Evolutionary conservation across 192 early-diverging fungal species (phyloP).

Genomic region (Piromyces finnis): DNA sequence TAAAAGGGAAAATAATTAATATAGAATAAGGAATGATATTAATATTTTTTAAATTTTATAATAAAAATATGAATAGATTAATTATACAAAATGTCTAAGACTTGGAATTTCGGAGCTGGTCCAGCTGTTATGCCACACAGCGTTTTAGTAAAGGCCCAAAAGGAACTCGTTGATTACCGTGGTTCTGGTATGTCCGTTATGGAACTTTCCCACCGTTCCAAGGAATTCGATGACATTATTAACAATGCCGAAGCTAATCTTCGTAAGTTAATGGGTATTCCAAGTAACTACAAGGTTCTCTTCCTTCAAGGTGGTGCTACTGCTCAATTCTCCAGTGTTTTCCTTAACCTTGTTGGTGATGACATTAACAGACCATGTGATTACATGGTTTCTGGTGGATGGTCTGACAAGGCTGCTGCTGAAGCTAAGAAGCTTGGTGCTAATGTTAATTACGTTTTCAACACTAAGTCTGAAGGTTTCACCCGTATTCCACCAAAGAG

Average conservation of each 20-base stretch:
- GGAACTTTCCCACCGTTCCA: conserved; percentile 89
- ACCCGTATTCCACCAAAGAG: conserved; percentile 26
- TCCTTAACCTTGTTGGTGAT: conserved; percentile 71
- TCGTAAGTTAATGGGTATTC: conserved; percentile 53
- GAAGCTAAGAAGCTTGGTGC: conserved; percentile 73
- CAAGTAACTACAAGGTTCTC: conserved; percentile 68
- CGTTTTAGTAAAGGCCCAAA: conserved; percentile 70
- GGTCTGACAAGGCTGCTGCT: conserved; percentile 71
- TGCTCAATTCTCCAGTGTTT: conserved; percentile 74
- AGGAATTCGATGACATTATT: conserved; percentile 59
- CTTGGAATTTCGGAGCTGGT: conserved; percentile 57
- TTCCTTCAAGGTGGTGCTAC: conserved; percentile 94
- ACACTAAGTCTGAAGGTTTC: conserved; percentile 40
- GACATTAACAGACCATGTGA: conserved; percentile 39
- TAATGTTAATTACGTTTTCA: conserved; percentile 56
- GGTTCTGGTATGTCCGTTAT: conserved; percentile 76
- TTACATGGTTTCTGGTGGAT: conserved; percentile 79
- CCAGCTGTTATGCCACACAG: conserved; percentile 70
- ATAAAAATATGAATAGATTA: not conserved
- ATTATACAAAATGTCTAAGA: not conserved
- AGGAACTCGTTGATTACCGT: conserved; percentile 65
- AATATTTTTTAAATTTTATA: too few relatives aligned
- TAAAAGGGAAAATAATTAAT: too few relatives aligned
- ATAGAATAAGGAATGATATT: too few relatives aligned
- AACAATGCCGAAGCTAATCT: conserved; percentile 54